A percentile compares a stretch with the other conserved stretches of the same genome.
Conservation (phyloP, 106 monocot genomes). For the Hemerocallis citrina region DNA sequence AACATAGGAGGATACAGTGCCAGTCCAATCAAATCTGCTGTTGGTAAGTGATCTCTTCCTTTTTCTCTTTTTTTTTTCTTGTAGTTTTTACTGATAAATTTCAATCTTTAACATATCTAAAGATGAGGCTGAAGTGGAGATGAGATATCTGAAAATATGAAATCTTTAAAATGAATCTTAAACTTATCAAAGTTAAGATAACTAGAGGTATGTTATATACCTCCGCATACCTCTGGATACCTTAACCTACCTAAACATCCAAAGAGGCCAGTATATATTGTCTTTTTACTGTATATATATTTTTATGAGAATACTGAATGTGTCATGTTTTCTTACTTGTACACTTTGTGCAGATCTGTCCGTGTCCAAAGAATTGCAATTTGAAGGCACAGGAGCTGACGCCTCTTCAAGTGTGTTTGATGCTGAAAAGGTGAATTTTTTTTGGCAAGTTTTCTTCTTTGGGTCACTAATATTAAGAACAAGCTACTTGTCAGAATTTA, state of each 20-base stretch:
- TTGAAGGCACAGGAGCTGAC: conserved; percentile 64
- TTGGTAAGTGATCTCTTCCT: conserved; percentile 29
- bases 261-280: no score
- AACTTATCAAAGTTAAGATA: no score
- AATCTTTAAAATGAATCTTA: no score
- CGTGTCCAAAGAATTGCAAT: conserved; percentile 52
- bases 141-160: no score
- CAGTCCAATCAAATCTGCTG: conserved; percentile 13
- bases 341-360: conserved; percentile 37
- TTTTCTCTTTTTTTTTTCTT: no score
- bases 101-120: no score
- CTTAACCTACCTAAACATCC: no score
- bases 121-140: no score
- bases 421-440: conserved; percentile 43
- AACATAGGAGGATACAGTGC: conserved; percentile 9
- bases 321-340: not conserved
- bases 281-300: no score
- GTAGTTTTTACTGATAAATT: no score
- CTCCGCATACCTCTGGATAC: no score
- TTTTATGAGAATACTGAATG: not conserved
- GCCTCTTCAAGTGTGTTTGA: conserved; percentile 48
- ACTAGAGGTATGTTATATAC: no score
- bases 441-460: conserved; percentile 30
- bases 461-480: conserved; percentile 39
- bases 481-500: conserved; percentile 51